Conservation (phyloP, 257 asterid species). For the Linaria vulgaris region DNA sequence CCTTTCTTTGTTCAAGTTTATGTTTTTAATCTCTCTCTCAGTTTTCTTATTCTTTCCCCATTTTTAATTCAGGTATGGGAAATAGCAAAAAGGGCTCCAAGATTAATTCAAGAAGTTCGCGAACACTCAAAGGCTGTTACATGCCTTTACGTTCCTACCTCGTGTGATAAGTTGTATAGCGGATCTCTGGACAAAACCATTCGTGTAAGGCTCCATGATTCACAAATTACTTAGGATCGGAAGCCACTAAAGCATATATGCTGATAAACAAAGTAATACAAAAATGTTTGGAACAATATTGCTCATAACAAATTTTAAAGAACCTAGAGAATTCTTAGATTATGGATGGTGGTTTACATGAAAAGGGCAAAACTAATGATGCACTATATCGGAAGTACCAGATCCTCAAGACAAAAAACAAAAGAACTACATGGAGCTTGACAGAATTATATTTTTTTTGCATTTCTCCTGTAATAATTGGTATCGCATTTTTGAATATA, state of each 20-base stretch:
- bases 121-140: slow-evolving; percentile 78
- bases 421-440: too few species aligned
- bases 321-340: too few species aligned
- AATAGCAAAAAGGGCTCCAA: slow-evolving; percentile 52
- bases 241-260: background rate
- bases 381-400: background rate
- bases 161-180: slow-evolving; percentile 55
- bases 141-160: slow-evolving; percentile 56
- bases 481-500: background rate
- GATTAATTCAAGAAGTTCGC: slow-evolving; percentile 67
- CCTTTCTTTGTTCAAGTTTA: background rate
- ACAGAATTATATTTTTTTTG: background rate
- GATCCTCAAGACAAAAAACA: background rate
- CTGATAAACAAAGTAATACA: background rate
- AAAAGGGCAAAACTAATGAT: background rate
- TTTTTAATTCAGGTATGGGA: slow-evolving; percentile 63
- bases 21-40: background rate
- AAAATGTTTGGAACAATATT: background rate
- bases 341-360: too few species aligned
- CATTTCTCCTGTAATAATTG: background rate
- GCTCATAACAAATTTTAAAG: background rate
- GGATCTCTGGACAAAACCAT: slow-evolving; percentile 89
- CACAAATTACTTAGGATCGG: background rate
- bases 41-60: background rate
- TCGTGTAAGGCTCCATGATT: slow-evolving; percentile 43